Evolutionary conservation across 768 basidiomycete species (phyloP).

Genomic region (Hypholoma fasciculare): DNA sequence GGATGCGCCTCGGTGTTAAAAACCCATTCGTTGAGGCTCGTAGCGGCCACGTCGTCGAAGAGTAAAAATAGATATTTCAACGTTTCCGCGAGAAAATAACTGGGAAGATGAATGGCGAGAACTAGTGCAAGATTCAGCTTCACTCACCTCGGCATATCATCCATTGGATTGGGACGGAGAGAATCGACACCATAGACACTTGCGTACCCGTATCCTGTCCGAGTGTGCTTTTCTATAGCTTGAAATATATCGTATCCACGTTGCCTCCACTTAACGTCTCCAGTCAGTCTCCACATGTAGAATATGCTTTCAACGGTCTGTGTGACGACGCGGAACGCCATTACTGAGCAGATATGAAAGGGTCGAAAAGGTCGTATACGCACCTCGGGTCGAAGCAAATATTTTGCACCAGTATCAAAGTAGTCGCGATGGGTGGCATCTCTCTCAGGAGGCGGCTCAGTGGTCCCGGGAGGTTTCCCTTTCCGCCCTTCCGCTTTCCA

Average conservation of each 20-base stretch:
- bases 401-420: slow-evolving; percentile 26
- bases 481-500: slow-evolving; percentile 46
- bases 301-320: slow-evolving; percentile 66
- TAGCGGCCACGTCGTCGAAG: slow-evolving; percentile 54
- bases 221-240: slow-evolving; percentile 57
- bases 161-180: slow-evolving; percentile 30
- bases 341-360: background rate
- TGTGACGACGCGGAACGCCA: background rate
- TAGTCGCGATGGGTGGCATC: slow-evolving; percentile 51
- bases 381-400: slow-evolving; percentile 72
- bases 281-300: slow-evolving; percentile 67
- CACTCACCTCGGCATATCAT: slow-evolving; percentile 73
- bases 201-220: slow-evolving; percentile 59
- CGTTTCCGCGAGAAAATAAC: slow-evolving; percentile 47
- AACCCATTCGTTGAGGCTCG: slow-evolving; percentile 56
- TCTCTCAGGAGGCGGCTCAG: slow-evolving; percentile 30
- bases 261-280: slow-evolving; percentile 67
- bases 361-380: slow-evolving; percentile 8
- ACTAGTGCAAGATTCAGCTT: background rate
- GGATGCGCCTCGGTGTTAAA: slow-evolving; percentile 77
- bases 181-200: slow-evolving; percentile 48
- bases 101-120: slow-evolving; percentile 10
- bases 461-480: slow-evolving; percentile 46
- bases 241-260: slow-evolving; percentile 70
- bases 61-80: slow-evolving; percentile 70